Percentiles rank a stretch among this genome's conserved stretches.
Evolutionary conservation across 106 monocot genomes (phyloP).

Genomic region (Allium cepa): DNA sequence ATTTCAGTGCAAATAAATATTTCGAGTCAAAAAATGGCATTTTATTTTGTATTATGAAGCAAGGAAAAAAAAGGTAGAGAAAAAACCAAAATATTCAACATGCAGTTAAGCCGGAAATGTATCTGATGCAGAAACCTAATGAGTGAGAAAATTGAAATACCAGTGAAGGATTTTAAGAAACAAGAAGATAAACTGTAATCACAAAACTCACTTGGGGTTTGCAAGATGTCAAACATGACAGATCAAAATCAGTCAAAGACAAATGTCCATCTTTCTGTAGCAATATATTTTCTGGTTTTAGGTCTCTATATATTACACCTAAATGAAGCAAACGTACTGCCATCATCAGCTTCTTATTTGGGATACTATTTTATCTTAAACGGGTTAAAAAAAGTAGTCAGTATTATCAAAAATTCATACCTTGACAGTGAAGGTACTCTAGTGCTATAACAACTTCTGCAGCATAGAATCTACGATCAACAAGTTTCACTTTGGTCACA

Average conservation of each 20-base stretch:
- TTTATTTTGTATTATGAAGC: too few relatives aligned
- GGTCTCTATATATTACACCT: conserved; percentile 96
- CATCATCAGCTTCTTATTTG: conserved; percentile 3
- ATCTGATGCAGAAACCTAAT: too few relatives aligned
- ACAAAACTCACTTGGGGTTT: conserved; percentile 54
- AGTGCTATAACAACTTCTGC: conserved; percentile 87
- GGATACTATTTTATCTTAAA: too few relatives aligned
- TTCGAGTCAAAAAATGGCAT: too few relatives aligned
- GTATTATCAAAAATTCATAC: conserved; percentile 21
- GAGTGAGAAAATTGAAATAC: too few relatives aligned
- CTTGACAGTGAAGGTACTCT: conserved; percentile 99
- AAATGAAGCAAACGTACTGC: conserved; percentile 11
- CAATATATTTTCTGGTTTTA: conserved; percentile 96
- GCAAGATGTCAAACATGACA: conserved; percentile 96
- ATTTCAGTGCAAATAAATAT: too few relatives aligned
- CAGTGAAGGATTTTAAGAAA: too few relatives aligned
- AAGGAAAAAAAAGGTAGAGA: too few relatives aligned
- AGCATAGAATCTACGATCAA: conserved; percentile 73
- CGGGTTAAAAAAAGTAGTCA: neutral
- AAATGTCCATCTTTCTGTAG: conserved; percentile 83
- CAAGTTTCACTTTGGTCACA: conserved; percentile 1
- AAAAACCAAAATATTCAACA: too few relatives aligned
- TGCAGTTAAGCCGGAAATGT: too few relatives aligned
- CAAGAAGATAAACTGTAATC: neutral
- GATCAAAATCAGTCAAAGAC: conserved; percentile 88